A percentile compares a stretch with the other conserved stretches of the same genome.
Evolutionary conservation across 169 alveolate genomes (phyloP).

Genomic region (Plasmodium reichenowi): DNA sequence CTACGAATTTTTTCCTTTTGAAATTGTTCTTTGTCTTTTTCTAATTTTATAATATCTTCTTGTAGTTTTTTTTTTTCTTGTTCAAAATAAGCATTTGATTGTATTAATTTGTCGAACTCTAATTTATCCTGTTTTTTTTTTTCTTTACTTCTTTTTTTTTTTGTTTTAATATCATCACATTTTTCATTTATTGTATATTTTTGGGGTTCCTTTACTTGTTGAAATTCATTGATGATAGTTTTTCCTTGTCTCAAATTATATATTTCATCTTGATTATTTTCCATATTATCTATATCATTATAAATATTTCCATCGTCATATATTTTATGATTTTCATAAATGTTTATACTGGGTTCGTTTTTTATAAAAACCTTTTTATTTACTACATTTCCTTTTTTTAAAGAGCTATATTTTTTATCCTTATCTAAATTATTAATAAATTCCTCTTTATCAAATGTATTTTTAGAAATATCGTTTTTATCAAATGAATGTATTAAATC

Average conservation of each 20-base stretch:
- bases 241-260: neutral
- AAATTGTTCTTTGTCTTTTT: slow-evolving; percentile 49
- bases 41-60: slow-evolving; percentile 58
- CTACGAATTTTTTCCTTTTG: slow-evolving; percentile 26
- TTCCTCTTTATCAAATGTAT: neutral
- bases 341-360: neutral
- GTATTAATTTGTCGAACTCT: slow-evolving; percentile 28
- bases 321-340: neutral
- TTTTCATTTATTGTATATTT: slow-evolving; percentile 1
- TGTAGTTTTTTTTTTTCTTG: slow-evolving; percentile 62
- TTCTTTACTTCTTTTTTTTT: slow-evolving; percentile 13
- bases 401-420: neutral
- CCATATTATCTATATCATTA: neutral
- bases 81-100: slow-evolving; percentile 50
- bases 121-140: slow-evolving; percentile 17
- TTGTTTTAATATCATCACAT: neutral
- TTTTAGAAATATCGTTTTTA: slow-evolving; percentile 2
- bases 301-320: neutral
- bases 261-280: slow-evolving; percentile 3
- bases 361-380: slow-evolving; percentile 16
- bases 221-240: neutral
- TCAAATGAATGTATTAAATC: slow-evolving; percentile 8
- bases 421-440: neutral
- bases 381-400: neutral
- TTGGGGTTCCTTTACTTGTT: neutral